Percentiles rank a stretch among this genome's conserved stretches.
Conservation (phyloP, 148 eudicot genomes). For the Spergularia marina region DNA sequence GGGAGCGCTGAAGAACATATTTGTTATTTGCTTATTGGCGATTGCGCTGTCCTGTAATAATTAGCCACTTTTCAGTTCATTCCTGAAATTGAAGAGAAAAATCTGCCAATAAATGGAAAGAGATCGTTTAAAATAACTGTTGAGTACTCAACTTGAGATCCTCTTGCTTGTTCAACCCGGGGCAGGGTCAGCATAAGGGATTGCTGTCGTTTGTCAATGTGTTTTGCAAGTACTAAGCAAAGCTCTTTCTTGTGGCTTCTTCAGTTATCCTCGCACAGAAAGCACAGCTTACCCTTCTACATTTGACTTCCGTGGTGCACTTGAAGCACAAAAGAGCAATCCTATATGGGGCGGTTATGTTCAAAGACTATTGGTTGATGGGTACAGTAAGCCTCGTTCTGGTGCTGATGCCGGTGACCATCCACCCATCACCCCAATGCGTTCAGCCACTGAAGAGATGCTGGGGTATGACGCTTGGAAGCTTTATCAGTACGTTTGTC, state of each 20-base stretch:
- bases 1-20: not conserved
- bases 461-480: constrained; percentile 86
- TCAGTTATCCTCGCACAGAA: constrained; percentile 94
- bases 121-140: not conserved
- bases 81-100: not conserved
- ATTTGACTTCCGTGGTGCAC: constrained; percentile 73
- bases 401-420: constrained; percentile 95
- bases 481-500: constrained; percentile 87
- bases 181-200: not conserved
- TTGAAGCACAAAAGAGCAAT: constrained; percentile 52
- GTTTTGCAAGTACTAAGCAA: constrained; percentile 2
- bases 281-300: constrained; percentile 95
- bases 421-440: constrained; percentile 95
- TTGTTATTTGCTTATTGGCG: not conserved
- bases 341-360: constrained; percentile 66
- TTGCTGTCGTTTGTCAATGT: not conserved
- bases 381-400: constrained; percentile 65
- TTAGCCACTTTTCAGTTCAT: not conserved
- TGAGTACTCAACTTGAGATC: not conserved
- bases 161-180: not conserved
- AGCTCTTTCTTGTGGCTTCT: constrained; percentile 18
- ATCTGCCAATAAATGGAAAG: not conserved
- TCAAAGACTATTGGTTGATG: constrained; percentile 51
- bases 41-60: not conserved
- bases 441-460: constrained; percentile 77